phyloP scores from a whole-genome alignment of 108 stramenopile species.

The Skeletonema tropicum region DNA sequence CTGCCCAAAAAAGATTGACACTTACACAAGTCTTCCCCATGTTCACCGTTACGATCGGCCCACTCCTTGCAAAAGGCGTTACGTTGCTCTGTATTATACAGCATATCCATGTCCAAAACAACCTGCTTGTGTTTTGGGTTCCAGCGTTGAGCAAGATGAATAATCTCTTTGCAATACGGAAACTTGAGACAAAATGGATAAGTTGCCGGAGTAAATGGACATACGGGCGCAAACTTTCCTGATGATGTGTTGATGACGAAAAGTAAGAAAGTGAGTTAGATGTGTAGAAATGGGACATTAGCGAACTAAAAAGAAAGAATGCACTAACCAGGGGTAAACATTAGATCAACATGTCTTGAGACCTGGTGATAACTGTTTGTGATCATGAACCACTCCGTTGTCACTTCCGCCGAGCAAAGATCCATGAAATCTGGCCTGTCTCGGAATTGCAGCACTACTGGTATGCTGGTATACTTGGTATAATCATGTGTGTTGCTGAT shows the following conservation, averaged over 20 bases:
- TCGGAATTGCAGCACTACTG: conserved; percentile 55
- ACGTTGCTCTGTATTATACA: conserved; percentile 52
- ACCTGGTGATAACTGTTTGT: conserved; percentile 73
- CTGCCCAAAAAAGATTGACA: too few relatives aligned
- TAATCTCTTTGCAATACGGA: conserved; percentile 58
- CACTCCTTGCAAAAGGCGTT: conserved; percentile 61
- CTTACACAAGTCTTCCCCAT: conserved; percentile 52
- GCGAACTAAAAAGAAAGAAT: too few relatives aligned
- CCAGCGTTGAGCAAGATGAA: conserved; percentile 60
- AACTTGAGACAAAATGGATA: conserved; percentile 63
- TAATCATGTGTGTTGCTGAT: conserved; percentile 52
- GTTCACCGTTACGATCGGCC: conserved; percentile 54
- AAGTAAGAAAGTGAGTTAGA: too few relatives aligned
- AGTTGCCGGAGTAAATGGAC: conserved; percentile 60
- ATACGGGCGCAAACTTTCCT: conserved; percentile 59
- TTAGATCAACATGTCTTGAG: conserved; percentile 58
- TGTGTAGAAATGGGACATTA: too few relatives aligned
- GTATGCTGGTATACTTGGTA: conserved; percentile 43
- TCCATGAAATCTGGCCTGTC: conserved; percentile 62
- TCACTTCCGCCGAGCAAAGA: conserved; percentile 64
- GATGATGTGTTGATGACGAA: too few relatives aligned
- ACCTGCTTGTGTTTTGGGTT: conserved; percentile 61
- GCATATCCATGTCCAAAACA: conserved; percentile 58
- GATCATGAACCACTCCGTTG: conserved; percentile 74
- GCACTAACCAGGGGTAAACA: too few relatives aligned